Evolutionary conservation across 305 asterid genomes (phyloP).

Genomic region (Fraxinus latifolia): DNA sequence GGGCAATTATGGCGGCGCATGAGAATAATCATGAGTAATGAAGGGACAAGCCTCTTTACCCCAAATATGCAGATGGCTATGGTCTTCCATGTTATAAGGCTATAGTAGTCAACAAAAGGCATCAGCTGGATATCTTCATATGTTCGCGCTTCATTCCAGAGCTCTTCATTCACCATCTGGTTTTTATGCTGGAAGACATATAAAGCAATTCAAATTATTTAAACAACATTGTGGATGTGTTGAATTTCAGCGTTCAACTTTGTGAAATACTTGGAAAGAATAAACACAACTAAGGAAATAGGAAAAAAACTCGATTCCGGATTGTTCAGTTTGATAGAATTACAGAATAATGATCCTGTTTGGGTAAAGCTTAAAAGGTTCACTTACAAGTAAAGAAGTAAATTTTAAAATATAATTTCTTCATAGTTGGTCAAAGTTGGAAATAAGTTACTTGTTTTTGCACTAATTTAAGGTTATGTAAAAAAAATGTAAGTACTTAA

Average conservation of each 20-base stretch:
- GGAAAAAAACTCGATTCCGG: not conserved
- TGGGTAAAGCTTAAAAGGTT: not conserved
- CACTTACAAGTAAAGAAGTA: not conserved
- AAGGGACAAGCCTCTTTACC: constrained; percentile 55
- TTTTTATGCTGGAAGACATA: constrained; percentile 70
- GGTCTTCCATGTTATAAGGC: constrained; percentile 89
- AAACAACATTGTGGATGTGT: not conserved
- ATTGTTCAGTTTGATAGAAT: not conserved
- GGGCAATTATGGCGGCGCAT: constrained; percentile 39
- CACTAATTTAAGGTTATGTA: not conserved
- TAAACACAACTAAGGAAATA: not conserved
- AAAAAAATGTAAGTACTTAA: not conserved
- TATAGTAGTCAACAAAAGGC: constrained; percentile 95
- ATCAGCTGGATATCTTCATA: constrained; percentile 85
- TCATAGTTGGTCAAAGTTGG: not conserved
- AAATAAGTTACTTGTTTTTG: not conserved
- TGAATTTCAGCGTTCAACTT: not conserved
- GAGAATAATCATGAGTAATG: constrained; percentile 23
- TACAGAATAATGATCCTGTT: not conserved
- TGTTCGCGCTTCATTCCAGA: constrained; percentile 92
- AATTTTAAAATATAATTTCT: not conserved
- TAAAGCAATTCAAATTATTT: constrained; percentile 5
- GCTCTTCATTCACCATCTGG: constrained; percentile 95
- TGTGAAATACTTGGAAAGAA: not conserved
- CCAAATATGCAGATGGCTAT: constrained; percentile 87